Evolutionary conservation across 2,329 filamentous ascomycete genomes (phyloP), one percentile per base, ranked within the genome.

Genomic region (Stachybotrys chartarum): DNA sequence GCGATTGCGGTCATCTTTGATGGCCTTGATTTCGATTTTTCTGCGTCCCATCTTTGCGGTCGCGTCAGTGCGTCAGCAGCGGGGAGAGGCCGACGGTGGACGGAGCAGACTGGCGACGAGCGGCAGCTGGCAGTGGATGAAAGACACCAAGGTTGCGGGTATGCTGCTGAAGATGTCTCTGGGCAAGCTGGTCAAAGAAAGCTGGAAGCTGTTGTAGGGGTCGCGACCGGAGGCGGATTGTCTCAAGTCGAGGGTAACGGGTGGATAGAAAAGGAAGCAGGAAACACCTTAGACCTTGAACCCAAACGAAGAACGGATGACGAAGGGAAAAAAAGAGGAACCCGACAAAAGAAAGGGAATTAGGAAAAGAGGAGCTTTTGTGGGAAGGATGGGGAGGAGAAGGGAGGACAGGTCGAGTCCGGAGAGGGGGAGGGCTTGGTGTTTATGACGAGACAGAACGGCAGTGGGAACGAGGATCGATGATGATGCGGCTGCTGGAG

Each of bases 11-110:
- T 97, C 92, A 85, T 97, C 92, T 76, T 96, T 97, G 81, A 97
- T 97, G 65, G 93, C 91, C 78, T 97, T 97, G 81, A 99, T 97
- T 79, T 97, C 94, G 71, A 99, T 99, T 85, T 99, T 99, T 82
- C 94, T 86, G 74, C 94, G 87, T 73, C 94, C 94, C 94, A 99
- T 99, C 53, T 50, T 69, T 60, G 61, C 52, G 56, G 53, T 39
- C 53, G 55, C 46, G 47, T 56, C 52, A 55, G 61, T 53, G 60
- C 58, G 58, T 59, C 60, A 64, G 51, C 56, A 63, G 56, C 59
- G 59, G 59, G 35, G 12, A 12, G 35, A 39, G 7, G 35, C 12
- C 35, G 35, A 39, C 35, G 12, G 12, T 39, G 35, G 35, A 39
- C 12, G 35, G 35, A 7, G 35, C 12, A 39, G 35, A 12, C 35